Conservation (phyloP, 352 stramenopile genomes). For the Plasmopara viticola region DNA sequence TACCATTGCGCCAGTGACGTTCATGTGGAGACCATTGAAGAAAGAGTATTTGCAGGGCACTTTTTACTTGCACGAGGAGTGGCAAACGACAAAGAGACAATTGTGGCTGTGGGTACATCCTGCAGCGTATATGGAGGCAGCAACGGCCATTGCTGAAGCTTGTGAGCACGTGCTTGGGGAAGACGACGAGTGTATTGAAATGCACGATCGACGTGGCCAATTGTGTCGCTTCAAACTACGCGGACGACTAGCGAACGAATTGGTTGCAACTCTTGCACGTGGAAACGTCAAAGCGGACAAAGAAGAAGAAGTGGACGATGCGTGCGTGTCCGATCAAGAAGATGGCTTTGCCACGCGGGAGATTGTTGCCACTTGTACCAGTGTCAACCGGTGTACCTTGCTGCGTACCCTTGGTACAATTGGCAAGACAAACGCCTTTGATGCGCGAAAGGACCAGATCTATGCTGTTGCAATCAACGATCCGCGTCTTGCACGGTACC, state of each 20-base stretch:
- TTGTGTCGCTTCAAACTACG: constrained; percentile 60
- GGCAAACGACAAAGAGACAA: constrained; percentile 47
- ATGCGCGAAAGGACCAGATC: constrained; percentile 14
- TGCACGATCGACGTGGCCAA: constrained; percentile 61
- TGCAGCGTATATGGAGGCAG: constrained; percentile 65
- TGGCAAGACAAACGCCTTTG: constrained; percentile 1
- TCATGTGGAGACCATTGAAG: constrained; percentile 62
- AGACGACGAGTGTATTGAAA: constrained; percentile 42
- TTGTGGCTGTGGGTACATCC: constrained; percentile 79
- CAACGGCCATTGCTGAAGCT: constrained; percentile 45
- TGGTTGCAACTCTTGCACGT: constrained; percentile 25
- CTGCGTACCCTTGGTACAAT: constrained; percentile 9
- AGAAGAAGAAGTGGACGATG: constrained; percentile 4
- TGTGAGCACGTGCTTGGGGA: constrained; percentile 42
- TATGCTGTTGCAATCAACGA: constrained; percentile 38
- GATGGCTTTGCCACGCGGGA: constrained; percentile 33
- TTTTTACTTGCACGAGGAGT: constrained; percentile 37
- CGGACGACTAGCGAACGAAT: constrained; percentile 35
- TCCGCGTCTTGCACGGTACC: constrained; percentile 28
- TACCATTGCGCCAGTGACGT: constrained; percentile 63
- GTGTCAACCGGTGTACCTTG: constrained; percentile 18
- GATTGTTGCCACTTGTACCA: constrained; percentile 4
- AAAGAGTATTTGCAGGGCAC: constrained; percentile 17
- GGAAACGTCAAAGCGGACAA: constrained; percentile 2
- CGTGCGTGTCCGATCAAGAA: constrained; percentile 39